Evolutionary conservation across 495 filamentous ascomycete species (phyloP), one percentile per base, ranked within the genome.

Genomic region (Thozetella sp.): DNA sequence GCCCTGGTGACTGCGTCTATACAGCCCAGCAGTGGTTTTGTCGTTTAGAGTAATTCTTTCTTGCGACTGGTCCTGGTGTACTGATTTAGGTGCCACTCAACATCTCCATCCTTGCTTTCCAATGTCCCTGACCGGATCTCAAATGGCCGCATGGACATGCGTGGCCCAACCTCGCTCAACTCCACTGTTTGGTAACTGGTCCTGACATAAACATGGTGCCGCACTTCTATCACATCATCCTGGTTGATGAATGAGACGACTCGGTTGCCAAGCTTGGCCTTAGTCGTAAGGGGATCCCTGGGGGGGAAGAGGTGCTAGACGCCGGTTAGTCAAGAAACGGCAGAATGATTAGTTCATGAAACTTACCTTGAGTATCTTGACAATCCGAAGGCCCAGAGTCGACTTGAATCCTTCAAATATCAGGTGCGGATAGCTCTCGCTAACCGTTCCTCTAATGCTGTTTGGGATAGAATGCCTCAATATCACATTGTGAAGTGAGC

Each of bases 81-180:
- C 67, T 97, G 93, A 57, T 90, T 95, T 61, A 98, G 77, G 54
- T 90, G 86, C 95, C 95, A 99, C 74, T 99, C 96, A 27, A 91
- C 85, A 79, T 98, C 96, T n/a, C 93, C 94, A 63, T 93, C 91
- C 63, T 96, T 96, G 66, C 94, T 96, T 68, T 97, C 95, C 50
- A 97, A 77, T 2, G 94, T 95, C n/a, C 95, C 94, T 55, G 90
- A 88, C 51, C 93, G 82, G 59, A 99, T 96, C 72, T 97, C 92
- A 76, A 98, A 99, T 24, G 93, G 81, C 67, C 90, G 85, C 93
- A 99, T 96, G 3, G 93, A 96, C 90, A 98, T 96, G 57, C 95
- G 82, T 3, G 95, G 95, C 0, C 95, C 95, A 45, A 99, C 96
- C 73, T 99, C 95, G 19, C 92, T 91, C 61, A 99, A 75, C 75